These are phyloP conservation scores for Didymella sp. DNA, from an alignment of 2,329 filamentous ascomycete species.

Conservation along the genomic window DNA sequence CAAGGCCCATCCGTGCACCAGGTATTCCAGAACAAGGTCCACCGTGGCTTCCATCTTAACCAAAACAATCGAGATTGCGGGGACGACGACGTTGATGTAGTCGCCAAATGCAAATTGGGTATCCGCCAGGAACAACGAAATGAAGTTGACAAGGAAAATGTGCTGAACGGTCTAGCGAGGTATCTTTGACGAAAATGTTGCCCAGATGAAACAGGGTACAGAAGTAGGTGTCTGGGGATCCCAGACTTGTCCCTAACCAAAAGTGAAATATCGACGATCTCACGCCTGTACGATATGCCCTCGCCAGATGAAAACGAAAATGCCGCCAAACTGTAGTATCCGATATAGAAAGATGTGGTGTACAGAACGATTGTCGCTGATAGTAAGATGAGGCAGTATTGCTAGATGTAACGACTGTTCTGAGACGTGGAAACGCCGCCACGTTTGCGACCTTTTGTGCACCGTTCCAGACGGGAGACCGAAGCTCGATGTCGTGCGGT, in stretches of 20 bases:
- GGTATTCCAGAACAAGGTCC: conserved; percentile 14
- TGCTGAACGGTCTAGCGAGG: conserved; percentile 40
- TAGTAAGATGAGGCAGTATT: conserved; percentile 28
- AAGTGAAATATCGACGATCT: conserved; percentile 23
- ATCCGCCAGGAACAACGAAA: conserved; percentile 41
- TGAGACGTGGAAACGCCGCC: conserved; percentile 24
- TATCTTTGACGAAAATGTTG: conserved; percentile 38
- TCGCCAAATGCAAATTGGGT: conserved; percentile 48
- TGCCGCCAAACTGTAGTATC: conserved; percentile 36
- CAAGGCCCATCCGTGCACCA: conserved; percentile 10
- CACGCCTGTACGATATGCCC: conserved; percentile 25
- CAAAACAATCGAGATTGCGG: conserved; percentile 27
- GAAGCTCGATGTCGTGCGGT: conserved; percentile 43
- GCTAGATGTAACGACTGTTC: conserved; percentile 37
- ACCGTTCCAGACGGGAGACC: conserved; percentile 49
- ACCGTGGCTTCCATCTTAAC: conserved; percentile 20
- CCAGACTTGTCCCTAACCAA: conserved; percentile 12
- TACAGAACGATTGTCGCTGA: conserved; percentile 35
- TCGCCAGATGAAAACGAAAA: conserved; percentile 30
- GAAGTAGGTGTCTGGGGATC: conserved; percentile 24
- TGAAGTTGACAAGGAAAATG: conserved; percentile 33
- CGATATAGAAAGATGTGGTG: conserved; percentile 27
- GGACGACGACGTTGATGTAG: conserved; percentile 23
- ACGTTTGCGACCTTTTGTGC: conserved; percentile 22
- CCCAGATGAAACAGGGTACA: conserved; percentile 27